Base-by-base conservation (phyloP, 2,329 filamentous ascomycete species). In the Exophiala calicioides region DNA sequence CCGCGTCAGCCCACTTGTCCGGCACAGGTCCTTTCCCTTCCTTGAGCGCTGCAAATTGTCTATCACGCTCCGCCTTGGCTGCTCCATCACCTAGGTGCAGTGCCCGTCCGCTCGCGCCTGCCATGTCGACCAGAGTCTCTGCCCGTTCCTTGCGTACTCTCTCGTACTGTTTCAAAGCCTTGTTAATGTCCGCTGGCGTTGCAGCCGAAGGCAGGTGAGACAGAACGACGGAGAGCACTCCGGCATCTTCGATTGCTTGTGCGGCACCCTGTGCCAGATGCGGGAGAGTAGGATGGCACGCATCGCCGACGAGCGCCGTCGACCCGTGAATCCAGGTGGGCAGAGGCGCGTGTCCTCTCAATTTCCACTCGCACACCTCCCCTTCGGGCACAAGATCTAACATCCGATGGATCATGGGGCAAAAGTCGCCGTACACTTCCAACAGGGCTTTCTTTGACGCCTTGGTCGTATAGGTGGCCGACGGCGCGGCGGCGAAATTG, bases 1-100 rank as follows among this genome's bases (percentile, higher is more conserved):
- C 82, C 7, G 81, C 80, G 63, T 83, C 84, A 27, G 81, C 81
- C 83, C 83, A 86, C 68, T 84, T 85, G 66, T 86, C 82, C 8
- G 80, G 79, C 21, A 82, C 73, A 7, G 68, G 68, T 6, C 68
- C 67, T 15, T 70, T 72, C 1, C 73, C 72, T 56, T 69, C 61
- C 53, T 70, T 73, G 51, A 78, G 70, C 42, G 75, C 75, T 44
- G 73, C 75, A 62, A 82, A 82, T 40, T 74, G 68, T 61, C 69
- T 74, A 54, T 82, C 79, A 3, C 79, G 66, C 62, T 80, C 76
- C 57, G 78, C 75, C 65, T 81, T 80, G 5, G 77, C 79, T 27
- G 73, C 75, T 4, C 79, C 79, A 4, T 78, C 74, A 2, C 78
- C 78, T 16, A 82, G 60, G 64, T 82, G 79, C 65, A 82, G 62